Evolutionary conservation across 345 rosid genomes (phyloP).

Genomic region (Eucalyptus fibrosa): DNA sequence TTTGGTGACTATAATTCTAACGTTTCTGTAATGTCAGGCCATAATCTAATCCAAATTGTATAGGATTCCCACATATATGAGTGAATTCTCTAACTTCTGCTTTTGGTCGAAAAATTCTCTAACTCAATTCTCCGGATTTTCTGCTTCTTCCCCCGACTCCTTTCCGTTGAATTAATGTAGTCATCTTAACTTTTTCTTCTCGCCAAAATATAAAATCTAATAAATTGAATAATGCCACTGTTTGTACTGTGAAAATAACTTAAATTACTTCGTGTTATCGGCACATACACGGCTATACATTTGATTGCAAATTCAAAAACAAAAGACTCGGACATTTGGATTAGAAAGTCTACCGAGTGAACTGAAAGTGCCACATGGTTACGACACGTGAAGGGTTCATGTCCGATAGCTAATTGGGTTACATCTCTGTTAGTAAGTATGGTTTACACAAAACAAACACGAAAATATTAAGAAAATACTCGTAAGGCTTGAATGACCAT

Average conservation of each 20-base stretch:
- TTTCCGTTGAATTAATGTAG: neutral
- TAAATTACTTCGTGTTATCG: neutral
- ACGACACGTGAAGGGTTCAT: neutral
- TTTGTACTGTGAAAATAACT: neutral
- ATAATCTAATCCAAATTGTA: neutral
- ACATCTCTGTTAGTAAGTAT: neutral
- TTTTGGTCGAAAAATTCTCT: neutral
- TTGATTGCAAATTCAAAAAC: neutral
- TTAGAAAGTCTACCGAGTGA: rapidly evolving
- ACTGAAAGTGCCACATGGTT: neutral
- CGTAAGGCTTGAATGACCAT: neutral
- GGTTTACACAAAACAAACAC: neutral
- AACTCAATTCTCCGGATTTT: neutral
- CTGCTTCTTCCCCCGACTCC: neutral
- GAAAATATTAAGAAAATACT: neutral
- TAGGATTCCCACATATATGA: neutral
- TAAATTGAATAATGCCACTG: neutral
- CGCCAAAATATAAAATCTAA: neutral
- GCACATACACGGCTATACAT: neutral
- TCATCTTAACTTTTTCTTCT: neutral
- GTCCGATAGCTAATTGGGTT: neutral
- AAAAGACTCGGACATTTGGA: neutral
- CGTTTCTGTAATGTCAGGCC: neutral
- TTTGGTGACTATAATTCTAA: neutral
- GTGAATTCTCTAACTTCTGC: neutral